Base-by-base conservation (phyloP, 495 filamentous ascomycete genomes). In the Penicillium diatomitis region DNA sequence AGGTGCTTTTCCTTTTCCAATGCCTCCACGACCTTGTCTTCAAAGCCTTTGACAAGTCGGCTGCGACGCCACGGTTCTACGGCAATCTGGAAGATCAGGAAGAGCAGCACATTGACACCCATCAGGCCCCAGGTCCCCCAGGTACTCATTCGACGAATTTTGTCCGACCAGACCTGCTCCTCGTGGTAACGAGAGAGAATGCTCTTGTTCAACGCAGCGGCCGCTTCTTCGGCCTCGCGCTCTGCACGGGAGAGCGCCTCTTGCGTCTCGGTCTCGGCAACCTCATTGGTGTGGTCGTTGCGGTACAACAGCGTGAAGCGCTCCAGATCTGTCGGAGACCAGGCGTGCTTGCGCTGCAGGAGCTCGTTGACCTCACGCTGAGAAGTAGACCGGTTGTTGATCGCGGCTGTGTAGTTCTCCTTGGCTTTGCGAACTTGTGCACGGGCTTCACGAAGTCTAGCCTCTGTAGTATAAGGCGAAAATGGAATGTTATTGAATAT, bases 101-200 rank as follows among this genome's bases (percentile, higher is more conserved):
- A 90, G 36, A 98, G 63, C 36, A 97, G 65, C 3, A 97, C 84
- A 57, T 98, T 98, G 38, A 97, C 77, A 5, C 92, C 90, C 92
- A 98, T 97, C 54, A 98, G 68, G 0, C 92, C 92, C 84, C 94
- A 96, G 3, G 92, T 98, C 27, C 92, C 90, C 92, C 92, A 98
- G 4, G 92, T 97, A 56, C 83, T 88, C 79, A 96, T 95, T 50
- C 92, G 74, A 38, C 92, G 78, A 62, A 98, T 98, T 61, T 95
- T 92, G 60, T 98, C 92, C 57, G 86, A 91, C 92, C 92, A 98
- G 41, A 98, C 95, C 73, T 98, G 92, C 68, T 98, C 92, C 67
- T 98, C 92, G 68, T 98, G 92, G 69, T 98, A 98, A 30, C 92
- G 82, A 31, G 83, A 83, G 32, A 96, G 72, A 49, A 97, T 96